A percentile compares a stretch with the other conserved stretches of the same genome.
Evolutionary conservation across 164 flowering plant genomes (phyloP).

Genomic region (Dillenia turbinata): DNA sequence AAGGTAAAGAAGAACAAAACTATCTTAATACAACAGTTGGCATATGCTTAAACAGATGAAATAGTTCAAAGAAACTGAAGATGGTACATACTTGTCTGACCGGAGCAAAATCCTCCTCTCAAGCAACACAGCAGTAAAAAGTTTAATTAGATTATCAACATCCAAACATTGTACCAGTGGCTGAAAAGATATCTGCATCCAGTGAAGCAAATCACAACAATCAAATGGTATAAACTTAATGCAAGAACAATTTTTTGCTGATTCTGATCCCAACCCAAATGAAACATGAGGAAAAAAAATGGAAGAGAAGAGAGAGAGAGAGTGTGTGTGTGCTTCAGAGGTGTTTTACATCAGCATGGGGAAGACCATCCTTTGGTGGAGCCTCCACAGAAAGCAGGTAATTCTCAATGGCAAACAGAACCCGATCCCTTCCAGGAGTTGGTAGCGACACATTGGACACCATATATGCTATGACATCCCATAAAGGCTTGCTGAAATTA

Average conservation of each 20-base stretch:
- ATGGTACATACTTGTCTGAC: conserved; percentile 66
- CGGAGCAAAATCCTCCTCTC: conserved; percentile 92
- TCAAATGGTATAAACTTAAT: neutral
- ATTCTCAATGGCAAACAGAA: conserved; percentile 84
- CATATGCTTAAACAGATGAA: neutral
- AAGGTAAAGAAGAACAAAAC: too few species aligned
- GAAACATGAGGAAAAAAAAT: conserved; percentile 2
- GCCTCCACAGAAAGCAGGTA: conserved; percentile 85
- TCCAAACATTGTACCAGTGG: conserved; percentile 92
- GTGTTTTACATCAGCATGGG: conserved; percentile 89
- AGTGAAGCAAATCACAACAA: conserved; percentile 10
- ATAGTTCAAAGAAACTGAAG: neutral
- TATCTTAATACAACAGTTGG: too few species aligned
- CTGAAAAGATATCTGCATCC: conserved; percentile 89
- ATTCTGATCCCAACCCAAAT: neutral
- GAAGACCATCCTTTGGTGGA: conserved; percentile 92
- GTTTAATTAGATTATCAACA: conserved; percentile 81
- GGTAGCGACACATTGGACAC: conserved; percentile 92
- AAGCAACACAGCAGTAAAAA: conserved; percentile 90
- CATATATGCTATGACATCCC: conserved; percentile 84
- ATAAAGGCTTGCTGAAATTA: conserved; percentile 90
- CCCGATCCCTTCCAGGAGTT: conserved; percentile 88
- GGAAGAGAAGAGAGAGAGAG: neutral
- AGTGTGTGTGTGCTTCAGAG: neutral
- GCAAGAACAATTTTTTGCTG: neutral